phyloP scores from a whole-genome alignment of 192 early-diverging fungal genomes.

The Pilobolus umbonatus region DNA sequence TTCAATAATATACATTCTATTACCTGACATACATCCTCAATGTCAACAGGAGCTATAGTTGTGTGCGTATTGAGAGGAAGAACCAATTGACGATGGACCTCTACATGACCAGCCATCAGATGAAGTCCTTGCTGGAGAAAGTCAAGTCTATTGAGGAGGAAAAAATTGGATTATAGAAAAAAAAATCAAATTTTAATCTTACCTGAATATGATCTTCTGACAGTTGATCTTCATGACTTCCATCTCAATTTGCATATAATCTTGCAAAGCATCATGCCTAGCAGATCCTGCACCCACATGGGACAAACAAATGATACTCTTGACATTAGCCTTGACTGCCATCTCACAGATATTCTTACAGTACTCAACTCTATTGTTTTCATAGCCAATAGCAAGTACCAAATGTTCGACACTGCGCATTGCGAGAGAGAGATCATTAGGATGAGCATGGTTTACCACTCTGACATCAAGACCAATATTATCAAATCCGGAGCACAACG shows the following conservation, averaged over 20 bases:
- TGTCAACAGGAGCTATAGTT: conserved; percentile 25
- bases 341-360: conserved; percentile 17
- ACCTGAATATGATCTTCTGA: conserved; percentile 30
- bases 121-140: conserved; percentile 32
- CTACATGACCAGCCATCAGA: conserved; percentile 26
- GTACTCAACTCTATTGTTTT: conserved; percentile 17
- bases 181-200: background rate
- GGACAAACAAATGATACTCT: conserved; percentile 27
- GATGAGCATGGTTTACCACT: conserved; percentile 20
- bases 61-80: conserved; percentile 16
- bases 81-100: conserved; percentile 18
- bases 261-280: conserved; percentile 7
- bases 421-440: conserved; percentile 17
- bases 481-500: conserved; percentile 14
- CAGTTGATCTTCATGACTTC: conserved; percentile 18
- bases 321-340: conserved; percentile 19
- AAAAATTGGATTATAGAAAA: background rate
- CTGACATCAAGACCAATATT: conserved; percentile 21
- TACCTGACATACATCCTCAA: conserved; percentile 21
- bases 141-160: conserved; percentile 16
- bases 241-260: conserved; percentile 27
- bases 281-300: conserved; percentile 28
- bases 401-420: conserved; percentile 24
- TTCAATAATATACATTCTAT: conserved; percentile 3
- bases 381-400: conserved; percentile 24